Conservation (phyloP, 140 eudicot genomes). For the Cichorium intybus region DNA sequence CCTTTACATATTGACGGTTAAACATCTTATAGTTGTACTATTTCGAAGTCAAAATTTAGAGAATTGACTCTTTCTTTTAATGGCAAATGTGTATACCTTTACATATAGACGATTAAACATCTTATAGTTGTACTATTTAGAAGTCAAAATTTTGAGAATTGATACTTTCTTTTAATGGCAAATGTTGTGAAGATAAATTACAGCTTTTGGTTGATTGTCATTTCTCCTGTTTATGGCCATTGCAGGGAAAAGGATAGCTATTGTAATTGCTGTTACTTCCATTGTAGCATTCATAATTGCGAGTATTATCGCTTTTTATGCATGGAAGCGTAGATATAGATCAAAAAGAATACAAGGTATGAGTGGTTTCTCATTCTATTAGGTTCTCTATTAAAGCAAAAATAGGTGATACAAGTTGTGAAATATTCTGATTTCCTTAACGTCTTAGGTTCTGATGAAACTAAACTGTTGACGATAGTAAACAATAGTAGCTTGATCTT, state of each 20-base stretch:
- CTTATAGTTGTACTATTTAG: too few species aligned
- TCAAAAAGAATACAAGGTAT: slow-evolving; percentile 51
- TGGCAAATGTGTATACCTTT: too few species aligned
- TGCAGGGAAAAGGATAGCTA: slow-evolving; percentile 38
- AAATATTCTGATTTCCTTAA: background rate
- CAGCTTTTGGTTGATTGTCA: background rate
- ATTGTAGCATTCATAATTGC: slow-evolving; percentile 39
- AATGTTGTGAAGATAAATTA: background rate
- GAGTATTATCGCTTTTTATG: slow-evolving; percentile 28
- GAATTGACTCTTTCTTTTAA: too few species aligned
- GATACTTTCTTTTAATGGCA: too few species aligned
- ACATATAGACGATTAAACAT: too few species aligned
- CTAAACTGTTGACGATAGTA: slow-evolving; percentile 44
- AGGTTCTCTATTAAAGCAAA: background rate
- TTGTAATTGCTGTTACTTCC: slow-evolving; percentile 44
- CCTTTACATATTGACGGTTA: too few species aligned
- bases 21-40: too few species aligned
- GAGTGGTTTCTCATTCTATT: slow-evolving; percentile 6
- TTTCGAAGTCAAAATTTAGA: too few species aligned
- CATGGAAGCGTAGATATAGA: slow-evolving; percentile 45
- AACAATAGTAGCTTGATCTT: slow-evolving; percentile 63
- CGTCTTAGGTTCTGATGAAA: slow-evolving; percentile 40
- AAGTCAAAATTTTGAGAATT: too few species aligned
- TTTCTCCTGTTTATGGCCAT: background rate
- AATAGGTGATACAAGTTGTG: background rate